Evolutionary conservation across 352 stramenopile species (phyloP).

Genomic region (Pythium sukuiense): DNA sequence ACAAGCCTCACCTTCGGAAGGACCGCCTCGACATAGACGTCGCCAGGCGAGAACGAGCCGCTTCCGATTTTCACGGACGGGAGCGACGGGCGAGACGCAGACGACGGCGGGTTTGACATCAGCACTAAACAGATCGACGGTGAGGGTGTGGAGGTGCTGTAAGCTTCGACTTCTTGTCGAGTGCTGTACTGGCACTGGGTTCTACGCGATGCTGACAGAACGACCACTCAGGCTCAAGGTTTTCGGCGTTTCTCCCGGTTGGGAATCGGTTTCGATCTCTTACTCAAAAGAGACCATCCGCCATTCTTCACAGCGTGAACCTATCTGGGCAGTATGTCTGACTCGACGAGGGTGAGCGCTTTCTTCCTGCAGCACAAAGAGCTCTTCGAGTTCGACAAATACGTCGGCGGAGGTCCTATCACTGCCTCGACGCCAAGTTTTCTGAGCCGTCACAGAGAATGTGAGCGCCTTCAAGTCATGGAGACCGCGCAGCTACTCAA

Average conservation of each 20-base stretch:
- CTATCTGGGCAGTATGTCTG: not conserved
- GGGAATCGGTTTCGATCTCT: too few species aligned
- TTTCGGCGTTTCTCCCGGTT: not conserved
- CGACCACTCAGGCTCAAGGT: too few species aligned
- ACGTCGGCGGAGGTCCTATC: constrained; percentile 29
- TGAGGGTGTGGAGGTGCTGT: too few species aligned
- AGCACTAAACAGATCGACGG: too few species aligned
- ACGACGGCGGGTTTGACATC: constrained; percentile 9
- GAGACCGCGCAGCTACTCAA: not conserved
- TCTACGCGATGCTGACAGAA: too few species aligned
- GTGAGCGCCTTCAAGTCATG: constrained; percentile 31
- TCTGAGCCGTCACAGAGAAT: constrained; percentile 48
- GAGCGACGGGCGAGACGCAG: constrained; percentile 20
- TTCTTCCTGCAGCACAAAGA: constrained; percentile 68
- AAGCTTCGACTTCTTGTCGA: too few species aligned
- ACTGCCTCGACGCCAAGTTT: constrained; percentile 33
- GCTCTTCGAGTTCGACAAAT: constrained; percentile 68
- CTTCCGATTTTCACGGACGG: constrained; percentile 55
- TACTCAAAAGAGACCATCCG: too few species aligned
- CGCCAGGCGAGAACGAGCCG: constrained; percentile 53
- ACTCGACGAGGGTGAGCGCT: constrained; percentile 9
- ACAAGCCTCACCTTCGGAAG: constrained; percentile 35
- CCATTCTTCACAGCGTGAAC: too few species aligned
- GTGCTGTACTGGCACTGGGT: too few species aligned
- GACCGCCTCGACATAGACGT: constrained; percentile 59